A percentile compares a stretch with the other conserved stretches of the same genome.
Evolutionary conservation across 176 grass and related monocot species (phyloP).

Genomic region (Zoysia pacifica): DNA sequence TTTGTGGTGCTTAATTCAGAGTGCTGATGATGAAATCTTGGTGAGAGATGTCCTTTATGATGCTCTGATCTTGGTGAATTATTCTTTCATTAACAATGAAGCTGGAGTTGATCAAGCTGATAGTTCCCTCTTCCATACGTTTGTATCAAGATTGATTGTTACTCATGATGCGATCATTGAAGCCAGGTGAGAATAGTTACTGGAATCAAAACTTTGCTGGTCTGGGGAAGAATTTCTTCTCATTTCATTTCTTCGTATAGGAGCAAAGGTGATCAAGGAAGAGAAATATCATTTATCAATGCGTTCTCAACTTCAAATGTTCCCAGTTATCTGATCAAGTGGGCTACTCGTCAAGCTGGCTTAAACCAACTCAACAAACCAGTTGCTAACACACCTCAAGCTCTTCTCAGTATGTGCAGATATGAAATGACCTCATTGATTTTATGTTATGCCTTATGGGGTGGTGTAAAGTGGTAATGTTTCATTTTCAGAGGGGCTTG

Average conservation of each 20-base stretch:
- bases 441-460: conserved; percentile 19
- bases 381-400: conserved; percentile 66
- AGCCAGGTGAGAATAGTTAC: conserved; percentile 65
- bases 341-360: conserved; percentile 55
- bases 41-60: conserved; percentile 81
- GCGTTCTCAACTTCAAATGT: conserved; percentile 78
- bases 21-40: conserved; percentile 74
- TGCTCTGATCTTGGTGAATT: conserved; percentile 89
- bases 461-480: conserved; percentile 20
- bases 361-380: conserved; percentile 61
- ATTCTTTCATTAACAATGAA: conserved; percentile 84
- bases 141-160: conserved; percentile 76
- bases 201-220: conserved; percentile 16
- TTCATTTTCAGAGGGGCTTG: conserved; percentile 84
- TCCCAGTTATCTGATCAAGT: conserved; percentile 68
- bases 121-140: conserved; percentile 57
- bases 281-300: conserved; percentile 73
- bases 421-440: conserved; percentile 18
- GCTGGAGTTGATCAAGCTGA: conserved; percentile 65
- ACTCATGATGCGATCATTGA: conserved; percentile 76
- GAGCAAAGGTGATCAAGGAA: conserved; percentile 80
- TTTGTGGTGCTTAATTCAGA: conserved; percentile 50
- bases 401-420: conserved; percentile 78
- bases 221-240: conserved; percentile 27
- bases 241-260: conserved; percentile 54